Conservation (phyloP, 2,329 filamentous ascomycete genomes). For the Dendrostoma leiphaemia region DNA sequence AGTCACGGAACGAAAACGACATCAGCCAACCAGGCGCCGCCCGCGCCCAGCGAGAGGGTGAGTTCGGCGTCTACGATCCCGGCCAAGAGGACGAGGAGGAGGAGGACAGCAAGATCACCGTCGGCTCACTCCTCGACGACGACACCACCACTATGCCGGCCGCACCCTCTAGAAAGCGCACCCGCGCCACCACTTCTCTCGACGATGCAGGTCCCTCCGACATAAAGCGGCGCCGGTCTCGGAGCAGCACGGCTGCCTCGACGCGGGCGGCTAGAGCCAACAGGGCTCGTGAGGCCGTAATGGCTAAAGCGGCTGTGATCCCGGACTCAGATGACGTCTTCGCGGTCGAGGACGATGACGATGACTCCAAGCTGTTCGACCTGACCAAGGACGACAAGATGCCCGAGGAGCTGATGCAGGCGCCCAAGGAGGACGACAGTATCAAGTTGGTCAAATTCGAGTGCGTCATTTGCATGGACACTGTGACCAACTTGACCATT, state of each 20-base stretch:
- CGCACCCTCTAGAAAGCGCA: slow-evolving; percentile 18
- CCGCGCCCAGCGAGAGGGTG: background rate
- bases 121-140: background rate
- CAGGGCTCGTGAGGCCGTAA: background rate
- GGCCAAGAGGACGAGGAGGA: background rate
- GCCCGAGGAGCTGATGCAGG: slow-evolving; percentile 38
- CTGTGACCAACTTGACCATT: slow-evolving; percentile 55
- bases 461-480: slow-evolving; percentile 68
- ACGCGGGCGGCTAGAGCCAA: background rate
- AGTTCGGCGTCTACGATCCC: no score
- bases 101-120: background rate
- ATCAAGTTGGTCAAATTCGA: slow-evolving; percentile 56
- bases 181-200: slow-evolving; percentile 6
- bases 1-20: background rate
- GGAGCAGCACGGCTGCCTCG: background rate
- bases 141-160: slow-evolving; percentile 17
- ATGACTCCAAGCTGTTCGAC: slow-evolving; percentile 34
- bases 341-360: slow-evolving; percentile 24
- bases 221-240: slow-evolving; percentile 7
- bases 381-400: slow-evolving; percentile 41
- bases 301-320: background rate
- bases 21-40: background rate
- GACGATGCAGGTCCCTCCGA: slow-evolving; percentile 12
- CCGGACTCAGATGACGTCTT: slow-evolving; percentile 23
- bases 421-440: slow-evolving; percentile 46